A percentile compares a stretch with the other conserved stretches of the same genome.
phyloP scores from a whole-genome alignment of 129 eudicot species.

The Oenanthe sinensis region DNA sequence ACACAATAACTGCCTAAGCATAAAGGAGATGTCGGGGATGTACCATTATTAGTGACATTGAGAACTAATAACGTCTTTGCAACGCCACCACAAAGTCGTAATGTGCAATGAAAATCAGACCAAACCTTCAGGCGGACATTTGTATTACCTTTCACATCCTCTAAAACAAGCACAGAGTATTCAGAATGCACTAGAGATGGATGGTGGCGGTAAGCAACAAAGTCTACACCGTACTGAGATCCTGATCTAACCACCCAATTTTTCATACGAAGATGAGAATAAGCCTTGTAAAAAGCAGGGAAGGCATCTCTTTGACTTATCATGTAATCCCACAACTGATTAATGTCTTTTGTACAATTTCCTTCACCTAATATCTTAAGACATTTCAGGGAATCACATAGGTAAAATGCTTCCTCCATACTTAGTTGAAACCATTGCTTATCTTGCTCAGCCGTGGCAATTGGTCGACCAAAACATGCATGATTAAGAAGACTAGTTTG shows the following conservation, averaged over 20 bases:
- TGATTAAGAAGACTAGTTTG: neutral
- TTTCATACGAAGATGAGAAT: neutral
- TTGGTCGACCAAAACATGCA: neutral
- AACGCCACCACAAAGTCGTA: neutral
- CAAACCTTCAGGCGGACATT: neutral
- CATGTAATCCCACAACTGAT: neutral
- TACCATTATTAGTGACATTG: neutral
- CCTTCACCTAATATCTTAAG: neutral
- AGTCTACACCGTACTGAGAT: neutral
- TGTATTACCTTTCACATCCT: neutral
- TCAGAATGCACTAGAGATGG: neutral
- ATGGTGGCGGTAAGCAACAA: neutral
- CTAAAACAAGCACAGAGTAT: neutral
- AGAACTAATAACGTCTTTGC: neutral
- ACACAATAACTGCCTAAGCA: neutral
- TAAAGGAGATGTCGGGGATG: neutral
- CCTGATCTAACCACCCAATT: neutral
- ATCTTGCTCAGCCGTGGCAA: neutral
- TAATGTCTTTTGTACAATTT: neutral
- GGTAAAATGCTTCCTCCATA: neutral
- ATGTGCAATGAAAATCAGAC: neutral
- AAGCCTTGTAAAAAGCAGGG: neutral
- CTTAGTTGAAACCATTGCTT: neutral
- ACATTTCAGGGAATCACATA: neutral
- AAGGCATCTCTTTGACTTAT: neutral